Conservation (phyloP, 768 basidiomycete species). For the Grammothele lineata region DNA sequence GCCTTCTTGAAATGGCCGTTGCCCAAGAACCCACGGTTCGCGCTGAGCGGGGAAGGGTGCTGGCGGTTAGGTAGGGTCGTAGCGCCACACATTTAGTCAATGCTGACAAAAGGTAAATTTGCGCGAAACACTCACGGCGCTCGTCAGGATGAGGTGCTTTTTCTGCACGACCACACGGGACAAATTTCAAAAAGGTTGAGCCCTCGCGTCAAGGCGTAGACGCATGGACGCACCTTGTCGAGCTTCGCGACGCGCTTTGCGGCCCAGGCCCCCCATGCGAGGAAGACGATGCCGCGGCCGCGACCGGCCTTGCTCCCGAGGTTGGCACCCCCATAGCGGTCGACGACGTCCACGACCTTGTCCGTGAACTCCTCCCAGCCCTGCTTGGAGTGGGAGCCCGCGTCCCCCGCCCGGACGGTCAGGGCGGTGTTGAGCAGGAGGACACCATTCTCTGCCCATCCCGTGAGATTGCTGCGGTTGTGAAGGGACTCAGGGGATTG, state of each 20-base stretch:
- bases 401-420: slow-evolving; percentile 71
- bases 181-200: background rate
- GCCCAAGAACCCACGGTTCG: slow-evolving; percentile 76
- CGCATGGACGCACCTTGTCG: slow-evolving; percentile 52
- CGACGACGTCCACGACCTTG: slow-evolving; percentile 72
- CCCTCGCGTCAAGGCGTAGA: background rate
- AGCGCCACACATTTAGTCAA: background rate
- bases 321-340: slow-evolving; percentile 73
- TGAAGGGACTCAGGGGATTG: too few relatives aligned
- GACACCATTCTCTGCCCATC: slow-evolving; percentile 84
- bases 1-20: slow-evolving; percentile 86
- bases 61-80: slow-evolving; percentile 23
- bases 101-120: background rate
- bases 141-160: slow-evolving; percentile 77
- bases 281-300: slow-evolving; percentile 77
- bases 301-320: slow-evolving; percentile 41
- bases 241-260: slow-evolving; percentile 77
- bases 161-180: slow-evolving; percentile 38
- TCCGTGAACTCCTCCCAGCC: slow-evolving; percentile 94
- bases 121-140: slow-evolving; percentile 50
- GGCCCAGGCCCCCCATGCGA: slow-evolving; percentile 90
- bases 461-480: slow-evolving; percentile 69
- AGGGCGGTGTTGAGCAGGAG: slow-evolving; percentile 90
- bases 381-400: slow-evolving; percentile 78
- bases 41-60: slow-evolving; percentile 86